Base-by-base conservation (phyloP, 768 basidiomycete species). In the Trametes cubensis region DNA sequence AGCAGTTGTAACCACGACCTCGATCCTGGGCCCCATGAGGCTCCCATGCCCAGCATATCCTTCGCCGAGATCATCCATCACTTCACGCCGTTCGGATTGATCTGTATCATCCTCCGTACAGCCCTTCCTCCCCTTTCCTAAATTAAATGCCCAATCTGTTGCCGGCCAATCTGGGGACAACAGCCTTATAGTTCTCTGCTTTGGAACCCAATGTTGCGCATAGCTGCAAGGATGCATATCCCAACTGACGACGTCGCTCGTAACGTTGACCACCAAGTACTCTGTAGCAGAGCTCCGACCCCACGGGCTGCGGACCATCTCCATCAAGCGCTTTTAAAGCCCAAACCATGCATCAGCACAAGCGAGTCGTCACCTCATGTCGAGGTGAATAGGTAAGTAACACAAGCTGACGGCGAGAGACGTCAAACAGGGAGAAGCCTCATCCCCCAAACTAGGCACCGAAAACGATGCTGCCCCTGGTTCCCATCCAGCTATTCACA, bases 31-130 rank as follows among this genome's bases (percentile, higher is more conserved):
- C 30, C 47, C 47, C 58, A 55, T 64, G 58, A 55, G 58, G 55
- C 63, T 57, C 59, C 59, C 59, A 55, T 64, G 58, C 58, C 58
- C 59, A 60, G 58, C 49, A 28, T 23, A 6, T 28, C 23, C 54
- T 41, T 45, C 55, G 58, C 58, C 63, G 48, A 49, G 63, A 64
- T 60, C 55, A 64, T 46, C 59, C 63, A 64, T 64, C 56, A 63
- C 34, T 17, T 28, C 59, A 55, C 47, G 30, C 58, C 40, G 49
- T 55, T 55, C 53, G 49, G 42, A 55, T 13, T 60, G 59, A 55
- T 60, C 59, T 60, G 38, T 64, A 60, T 64, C 63, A 64, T 21
- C 14, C 51, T 39, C 58, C 39, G 58, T 64, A 64, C 63, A 60
- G 63, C 63, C 63, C 20, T 18, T 18, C 23, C 17, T 26, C 30